A percentile compares a stretch with the other conserved stretches of the same genome.
These are phyloP conservation scores for Pseudoneurospora amorphoporcata DNA, from an alignment of 495 filamentous ascomycete species.

Conservation along the genomic window DNA sequence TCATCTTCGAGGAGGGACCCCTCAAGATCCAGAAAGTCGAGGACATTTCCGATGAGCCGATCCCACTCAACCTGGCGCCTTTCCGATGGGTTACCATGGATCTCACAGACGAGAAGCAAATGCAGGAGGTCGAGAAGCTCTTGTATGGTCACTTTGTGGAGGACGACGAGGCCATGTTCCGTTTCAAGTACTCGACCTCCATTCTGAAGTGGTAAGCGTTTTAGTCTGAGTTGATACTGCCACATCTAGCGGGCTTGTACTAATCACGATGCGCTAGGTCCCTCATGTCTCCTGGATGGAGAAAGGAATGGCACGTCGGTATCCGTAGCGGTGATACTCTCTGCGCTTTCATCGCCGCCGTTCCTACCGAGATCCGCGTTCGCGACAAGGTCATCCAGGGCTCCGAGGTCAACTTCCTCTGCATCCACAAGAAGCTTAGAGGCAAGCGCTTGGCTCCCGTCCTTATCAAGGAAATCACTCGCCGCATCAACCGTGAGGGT, in stretches of 20 bases:
- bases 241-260: not conserved
- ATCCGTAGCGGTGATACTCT: conserved; percentile 74
- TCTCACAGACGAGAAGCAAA: conserved; percentile 46
- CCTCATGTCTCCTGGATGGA: conserved; percentile 90
- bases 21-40: conserved; percentile 57
- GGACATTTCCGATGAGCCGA: conserved; percentile 59
- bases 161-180: conserved; percentile 91
- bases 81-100: conserved; percentile 96
- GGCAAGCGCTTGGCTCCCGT: conserved; percentile 84
- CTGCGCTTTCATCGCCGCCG: conserved; percentile 89
- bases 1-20: conserved; percentile 42
- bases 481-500: conserved; percentile 68
- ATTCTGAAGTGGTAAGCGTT: conserved; percentile 73
- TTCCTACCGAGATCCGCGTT: conserved; percentile 73
- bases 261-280: conserved; percentile 49
- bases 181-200: conserved; percentile 83
- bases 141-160: conserved; percentile 92
- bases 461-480: conserved; percentile 93
- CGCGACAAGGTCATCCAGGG: conserved; percentile 62
- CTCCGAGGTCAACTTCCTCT: conserved; percentile 95
- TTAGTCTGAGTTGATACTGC: not conserved
- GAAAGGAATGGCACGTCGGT: conserved; percentile 88
- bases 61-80: conserved; percentile 51
- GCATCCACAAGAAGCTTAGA: conserved; percentile 94
- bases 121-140: conserved; percentile 79